Conservation (phyloP, 805 yeast genomes). For the Wickerhamiella vanderwaltii region DNA sequence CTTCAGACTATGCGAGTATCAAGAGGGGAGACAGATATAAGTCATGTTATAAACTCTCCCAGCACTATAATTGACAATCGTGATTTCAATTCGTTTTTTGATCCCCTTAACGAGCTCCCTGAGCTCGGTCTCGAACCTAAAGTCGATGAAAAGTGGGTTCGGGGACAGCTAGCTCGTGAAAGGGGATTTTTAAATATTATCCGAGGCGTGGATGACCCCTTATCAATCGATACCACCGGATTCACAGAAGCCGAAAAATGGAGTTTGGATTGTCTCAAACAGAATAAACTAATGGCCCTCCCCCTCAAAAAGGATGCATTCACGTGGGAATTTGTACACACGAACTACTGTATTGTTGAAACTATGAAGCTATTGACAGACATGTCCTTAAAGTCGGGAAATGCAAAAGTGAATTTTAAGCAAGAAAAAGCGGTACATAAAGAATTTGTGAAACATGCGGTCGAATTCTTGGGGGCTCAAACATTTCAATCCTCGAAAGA, state of each 20-base stretch:
- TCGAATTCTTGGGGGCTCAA: no score
- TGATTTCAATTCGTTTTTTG: conserved; percentile 39
- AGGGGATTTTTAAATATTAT: conserved; percentile 7
- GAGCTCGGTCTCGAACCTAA: conserved; percentile 14
- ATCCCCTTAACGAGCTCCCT: conserved; percentile 8
- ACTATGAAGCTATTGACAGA: conserved; percentile 17
- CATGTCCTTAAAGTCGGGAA: background rate
- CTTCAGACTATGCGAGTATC: conserved; percentile 19
- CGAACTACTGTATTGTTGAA: conserved; percentile 22
- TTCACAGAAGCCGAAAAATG: conserved; percentile 32
- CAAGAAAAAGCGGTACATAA: background rate
- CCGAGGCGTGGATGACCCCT: background rate
- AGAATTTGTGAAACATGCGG: no score
- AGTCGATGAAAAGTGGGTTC: conserved; percentile 12
- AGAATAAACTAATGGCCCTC: background rate
- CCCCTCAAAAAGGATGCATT: background rate
- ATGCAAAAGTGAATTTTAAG: background rate
- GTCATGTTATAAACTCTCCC: conserved; percentile 12
- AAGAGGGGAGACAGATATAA: conserved; percentile 14
- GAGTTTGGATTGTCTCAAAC: conserved; percentile 19
- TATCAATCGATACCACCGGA: background rate
- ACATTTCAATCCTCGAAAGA: no score
- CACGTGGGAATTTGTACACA: conserved; percentile 24
- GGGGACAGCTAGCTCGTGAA: conserved; percentile 14
- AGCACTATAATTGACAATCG: conserved; percentile 39